Percentiles rank a stretch among this genome's conserved stretches.
Evolutionary conservation across 208 protist genomes (phyloP).

Genomic region (Trypanosoma platydactyli): DNA sequence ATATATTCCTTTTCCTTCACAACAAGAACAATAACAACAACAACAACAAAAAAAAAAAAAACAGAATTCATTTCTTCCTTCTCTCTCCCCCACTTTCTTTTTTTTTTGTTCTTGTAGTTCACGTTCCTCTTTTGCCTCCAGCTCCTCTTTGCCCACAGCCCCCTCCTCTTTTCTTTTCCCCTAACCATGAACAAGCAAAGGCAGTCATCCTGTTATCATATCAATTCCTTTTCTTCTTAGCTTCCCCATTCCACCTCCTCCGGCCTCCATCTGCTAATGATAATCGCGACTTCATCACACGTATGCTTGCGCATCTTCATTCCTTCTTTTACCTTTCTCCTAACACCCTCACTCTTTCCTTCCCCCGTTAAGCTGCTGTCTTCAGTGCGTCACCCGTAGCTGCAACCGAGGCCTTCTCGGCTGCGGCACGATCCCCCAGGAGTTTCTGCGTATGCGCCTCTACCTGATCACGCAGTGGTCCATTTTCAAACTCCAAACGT

Average conservation of each 20-base stretch:
- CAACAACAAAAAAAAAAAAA: conserved; percentile 8
- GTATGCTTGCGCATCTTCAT: conserved; percentile 6
- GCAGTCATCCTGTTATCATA: neutral
- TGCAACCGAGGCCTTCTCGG: conserved; percentile 36
- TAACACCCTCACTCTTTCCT: neutral
- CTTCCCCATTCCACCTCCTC: neutral
- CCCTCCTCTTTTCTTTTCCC: conserved; percentile 2
- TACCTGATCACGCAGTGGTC: conserved; percentile 90
- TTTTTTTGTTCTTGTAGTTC: conserved; percentile 17
- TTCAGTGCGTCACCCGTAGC: too few species aligned
- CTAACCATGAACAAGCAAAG: neutral
- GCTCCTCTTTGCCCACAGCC: too few species aligned
- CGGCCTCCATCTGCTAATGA: too few species aligned
- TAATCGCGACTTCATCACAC: neutral
- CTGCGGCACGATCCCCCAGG: conserved; percentile 67
- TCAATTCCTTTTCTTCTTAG: neutral
- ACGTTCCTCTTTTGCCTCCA: too few species aligned
- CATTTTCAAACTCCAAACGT: conserved; percentile 93
- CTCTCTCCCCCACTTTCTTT: conserved; percentile 15
- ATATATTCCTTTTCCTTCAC: too few species aligned
- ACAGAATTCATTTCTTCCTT: neutral
- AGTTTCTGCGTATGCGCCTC: conserved; percentile 89
- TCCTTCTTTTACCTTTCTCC: neutral
- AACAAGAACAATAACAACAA: neutral
- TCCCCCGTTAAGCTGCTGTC: too few species aligned